Percentiles rank a stretch among this genome's conserved stretches.
Conservation (phyloP, 805 yeast genomes). For the Wickerhamomyces alni region DNA sequence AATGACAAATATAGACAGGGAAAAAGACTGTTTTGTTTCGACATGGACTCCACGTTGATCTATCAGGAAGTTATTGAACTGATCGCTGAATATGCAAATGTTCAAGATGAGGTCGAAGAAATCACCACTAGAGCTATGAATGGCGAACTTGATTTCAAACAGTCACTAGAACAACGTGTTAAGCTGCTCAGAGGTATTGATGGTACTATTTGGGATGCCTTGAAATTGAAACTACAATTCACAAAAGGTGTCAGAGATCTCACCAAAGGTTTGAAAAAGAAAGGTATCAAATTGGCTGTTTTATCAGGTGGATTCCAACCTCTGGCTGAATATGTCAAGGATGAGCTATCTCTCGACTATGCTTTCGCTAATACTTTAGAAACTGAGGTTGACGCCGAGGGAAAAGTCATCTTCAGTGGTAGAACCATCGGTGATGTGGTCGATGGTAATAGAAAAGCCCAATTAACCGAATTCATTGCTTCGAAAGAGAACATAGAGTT, state of each 20-base stretch:
- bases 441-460: slow-evolving; percentile 80
- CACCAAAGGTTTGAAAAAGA: slow-evolving; percentile 49
- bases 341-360: slow-evolving; percentile 66
- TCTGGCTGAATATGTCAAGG: slow-evolving; percentile 70
- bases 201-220: slow-evolving; percentile 70
- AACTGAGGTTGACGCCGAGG: slow-evolving; percentile 38
- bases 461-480: slow-evolving; percentile 58
- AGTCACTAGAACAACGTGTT: slow-evolving; percentile 73
- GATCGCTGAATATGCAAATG: slow-evolving; percentile 90
- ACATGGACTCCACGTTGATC: slow-evolving; percentile 96
- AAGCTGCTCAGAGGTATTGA: slow-evolving; percentile 76
- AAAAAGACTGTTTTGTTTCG: slow-evolving; percentile 72
- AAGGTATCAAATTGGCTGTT: slow-evolving; percentile 74
- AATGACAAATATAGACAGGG: slow-evolving; percentile 26
- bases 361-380: slow-evolving; percentile 77
- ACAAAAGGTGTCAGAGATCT: slow-evolving; percentile 86
- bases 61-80: slow-evolving; percentile 95
- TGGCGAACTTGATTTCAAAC: slow-evolving; percentile 88
- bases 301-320: slow-evolving; percentile 94
- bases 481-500: slow-evolving; percentile 45
- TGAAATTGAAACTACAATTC: slow-evolving; percentile 60
- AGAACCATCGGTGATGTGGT: slow-evolving; percentile 74
- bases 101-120: slow-evolving; percentile 78
- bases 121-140: slow-evolving; percentile 96
- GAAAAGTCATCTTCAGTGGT: slow-evolving; percentile 58